Evolutionary conservation across 345 rosid species (phyloP), one percentile per base, ranked within the genome.

Genomic region (Hypericum androsaemum): DNA sequence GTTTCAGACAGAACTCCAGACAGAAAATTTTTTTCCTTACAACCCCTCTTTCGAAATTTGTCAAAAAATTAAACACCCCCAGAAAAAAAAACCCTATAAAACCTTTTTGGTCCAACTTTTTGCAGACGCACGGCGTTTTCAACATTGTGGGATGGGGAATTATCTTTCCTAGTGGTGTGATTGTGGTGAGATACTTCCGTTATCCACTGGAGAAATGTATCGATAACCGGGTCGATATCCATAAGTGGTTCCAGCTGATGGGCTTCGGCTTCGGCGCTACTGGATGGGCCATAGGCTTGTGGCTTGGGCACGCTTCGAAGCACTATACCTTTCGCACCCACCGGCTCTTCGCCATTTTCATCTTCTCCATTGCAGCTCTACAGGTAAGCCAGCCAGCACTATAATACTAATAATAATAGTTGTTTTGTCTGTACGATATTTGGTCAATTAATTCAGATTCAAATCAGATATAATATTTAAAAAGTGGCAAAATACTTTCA

Each of bases 131-230:
- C 59, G 87, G 87, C 16, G 54, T 69, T 7, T 9, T 75, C 43
- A 80, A 69, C 72, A 75, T 80, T 2, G 16, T 69, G 7, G 83
- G 79, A 22, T 80, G 83, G 83, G 87, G 87, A 28, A 56, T 48
- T 32, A 5, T 80, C 14, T 10, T 80, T 48, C 87, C 87, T 0
- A 12, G 51, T 10, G 87, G 87, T 7, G 79, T 58, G 10, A 75
- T 80, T 3, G n/a, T 64, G 5, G 76, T 73, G 8, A 75, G 87
- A 39, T 80, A 80, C 39, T 66, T 43, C 37, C 66, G 57, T 11
- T 59, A 60, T 16, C 80, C 83, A 11, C n/a, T 60, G 0, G n/a
- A n/a, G n/a, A 39, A 38, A 50, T 13, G 12, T 0, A 0, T 42
- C 3, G 2, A 12, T 2, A 44, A 57, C 50, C 70, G 80, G 79